Percentiles rank a stretch among this genome's conserved stretches.
Evolutionary conservation across 148 eudicot species (phyloP).

Genomic region (Limonium bicolor): DNA sequence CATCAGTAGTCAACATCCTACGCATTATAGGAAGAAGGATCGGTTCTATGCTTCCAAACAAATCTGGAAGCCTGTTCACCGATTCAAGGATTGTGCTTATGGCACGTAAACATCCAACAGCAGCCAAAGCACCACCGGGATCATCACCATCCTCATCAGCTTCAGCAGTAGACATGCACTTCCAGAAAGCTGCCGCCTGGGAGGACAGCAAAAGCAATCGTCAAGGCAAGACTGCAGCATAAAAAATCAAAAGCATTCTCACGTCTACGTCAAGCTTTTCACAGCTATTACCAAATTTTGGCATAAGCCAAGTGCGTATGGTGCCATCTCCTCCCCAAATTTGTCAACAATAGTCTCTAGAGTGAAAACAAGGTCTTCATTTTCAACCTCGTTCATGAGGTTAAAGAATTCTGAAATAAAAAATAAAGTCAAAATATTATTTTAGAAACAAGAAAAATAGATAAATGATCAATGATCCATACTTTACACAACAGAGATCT

Average conservation of each 20-base stretch:
- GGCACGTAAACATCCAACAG: slow-evolving; percentile 98
- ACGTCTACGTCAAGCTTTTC: neutral
- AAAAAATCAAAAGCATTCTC: too few species aligned
- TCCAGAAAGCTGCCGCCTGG: slow-evolving; percentile 98
- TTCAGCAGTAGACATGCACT: slow-evolving; percentile 82
- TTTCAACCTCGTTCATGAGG: slow-evolving; percentile 97
- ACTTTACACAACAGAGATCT: neutral
- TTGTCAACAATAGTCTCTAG: slow-evolving; percentile 98
- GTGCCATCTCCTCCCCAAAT: slow-evolving; percentile 99
- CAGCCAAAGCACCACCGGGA: slow-evolving; percentile 95
- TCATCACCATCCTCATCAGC: slow-evolving; percentile 93
- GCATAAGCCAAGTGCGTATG: slow-evolving; percentile 95
- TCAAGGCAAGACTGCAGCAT: too few species aligned
- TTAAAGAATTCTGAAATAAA: slow-evolving; percentile 72
- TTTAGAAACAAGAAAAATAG: neutral
- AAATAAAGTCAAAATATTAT: neutral
- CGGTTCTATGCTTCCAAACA: slow-evolving; percentile 79
- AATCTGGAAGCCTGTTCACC: slow-evolving; percentile 81
- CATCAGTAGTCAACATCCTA: slow-evolving; percentile 96
- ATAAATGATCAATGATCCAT: too few species aligned
- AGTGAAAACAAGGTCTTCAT: slow-evolving; percentile 99
- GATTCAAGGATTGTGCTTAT: slow-evolving; percentile 97
- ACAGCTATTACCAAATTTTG: slow-evolving; percentile 67
- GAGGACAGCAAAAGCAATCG: slow-evolving; percentile 1
- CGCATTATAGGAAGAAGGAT: slow-evolving; percentile 90